phyloP scores from a whole-genome alignment of 2,329 filamentous ascomycete species.

The Paecilomyces dactylethromorphus region DNA sequence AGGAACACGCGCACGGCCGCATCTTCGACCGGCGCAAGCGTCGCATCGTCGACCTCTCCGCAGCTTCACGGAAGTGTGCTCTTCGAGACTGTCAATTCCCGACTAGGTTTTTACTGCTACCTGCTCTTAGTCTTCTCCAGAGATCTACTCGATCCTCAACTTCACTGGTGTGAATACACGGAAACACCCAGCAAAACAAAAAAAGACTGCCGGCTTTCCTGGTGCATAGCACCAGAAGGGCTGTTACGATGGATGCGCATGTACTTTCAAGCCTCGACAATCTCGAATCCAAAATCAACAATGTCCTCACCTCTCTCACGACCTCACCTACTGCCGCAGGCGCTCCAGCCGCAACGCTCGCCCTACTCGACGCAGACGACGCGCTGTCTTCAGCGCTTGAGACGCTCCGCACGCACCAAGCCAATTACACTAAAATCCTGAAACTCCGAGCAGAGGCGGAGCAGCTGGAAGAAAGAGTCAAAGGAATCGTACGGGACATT shows the following conservation, averaged over 20 bases:
- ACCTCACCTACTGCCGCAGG: conserved; percentile 38
- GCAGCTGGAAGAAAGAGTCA: conserved; percentile 33
- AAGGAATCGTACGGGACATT: conserved; percentile 34
- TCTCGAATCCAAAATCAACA: conserved; percentile 37
- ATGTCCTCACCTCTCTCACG: conserved; percentile 34
- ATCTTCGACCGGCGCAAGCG: background rate
- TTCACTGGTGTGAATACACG: background rate
- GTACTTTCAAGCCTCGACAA: conserved; percentile 32
- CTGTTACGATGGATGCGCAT: conserved; percentile 31
- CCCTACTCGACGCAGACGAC: conserved; percentile 37
- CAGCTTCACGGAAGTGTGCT: background rate
- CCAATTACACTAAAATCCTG: conserved; percentile 37
- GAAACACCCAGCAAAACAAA: background rate
- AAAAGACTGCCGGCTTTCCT: background rate
- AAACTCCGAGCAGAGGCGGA: conserved; percentile 34
- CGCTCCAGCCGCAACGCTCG: conserved; percentile 33
- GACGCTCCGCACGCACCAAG: conserved; percentile 37
- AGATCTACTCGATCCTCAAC: background rate
- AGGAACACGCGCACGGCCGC: background rate
- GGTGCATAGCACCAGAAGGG: background rate
- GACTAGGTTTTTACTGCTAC: background rate
- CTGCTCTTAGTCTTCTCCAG: background rate
- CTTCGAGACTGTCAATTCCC: background rate
- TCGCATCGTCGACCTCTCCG: background rate
- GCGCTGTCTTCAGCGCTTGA: conserved; percentile 32